Evolutionary conservation across 2,329 filamentous ascomycete species (phyloP).

Genomic region (Beauveria varroae): DNA sequence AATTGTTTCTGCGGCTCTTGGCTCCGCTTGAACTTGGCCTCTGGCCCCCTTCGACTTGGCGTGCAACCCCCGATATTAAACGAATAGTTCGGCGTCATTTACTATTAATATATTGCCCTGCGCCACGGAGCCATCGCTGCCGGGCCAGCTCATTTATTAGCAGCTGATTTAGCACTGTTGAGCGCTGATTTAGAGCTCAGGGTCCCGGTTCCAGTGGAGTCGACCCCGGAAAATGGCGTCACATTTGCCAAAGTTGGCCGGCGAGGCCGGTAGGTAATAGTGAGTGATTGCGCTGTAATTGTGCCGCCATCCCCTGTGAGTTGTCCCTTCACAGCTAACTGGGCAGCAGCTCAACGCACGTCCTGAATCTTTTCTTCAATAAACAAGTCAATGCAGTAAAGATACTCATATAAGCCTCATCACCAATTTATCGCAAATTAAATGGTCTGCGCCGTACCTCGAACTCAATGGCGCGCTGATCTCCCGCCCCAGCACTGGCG

Average conservation of each 20-base stretch:
- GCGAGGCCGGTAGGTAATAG: too few relatives aligned
- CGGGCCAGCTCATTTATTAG: not conserved
- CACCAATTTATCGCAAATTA: not conserved
- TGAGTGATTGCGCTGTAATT: not conserved
- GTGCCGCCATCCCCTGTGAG: not conserved
- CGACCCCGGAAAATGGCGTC: constrained; percentile 8
- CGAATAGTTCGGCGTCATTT: too few relatives aligned
- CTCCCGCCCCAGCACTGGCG: not conserved
- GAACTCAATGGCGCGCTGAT: not conserved
- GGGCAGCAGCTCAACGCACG: not conserved
- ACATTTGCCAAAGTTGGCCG: not conserved
- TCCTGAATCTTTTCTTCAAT: not conserved
- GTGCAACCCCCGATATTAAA: too few relatives aligned
- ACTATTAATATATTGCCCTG: too few relatives aligned
- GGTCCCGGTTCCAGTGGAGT: not conserved
- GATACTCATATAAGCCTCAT: too few relatives aligned
- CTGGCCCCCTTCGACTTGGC: too few relatives aligned
- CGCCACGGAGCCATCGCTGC: too few relatives aligned
- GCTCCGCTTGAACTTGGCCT: too few relatives aligned
- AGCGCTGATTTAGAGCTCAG: not conserved
- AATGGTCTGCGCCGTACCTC: not conserved
- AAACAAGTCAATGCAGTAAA: not conserved
- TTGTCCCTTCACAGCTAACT: not conserved
- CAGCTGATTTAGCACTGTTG: not conserved
- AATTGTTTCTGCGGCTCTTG: too few relatives aligned